Evolutionary conservation across 768 basidiomycete genomes (phyloP).

Genomic region (Basidioascus undulatus): DNA sequence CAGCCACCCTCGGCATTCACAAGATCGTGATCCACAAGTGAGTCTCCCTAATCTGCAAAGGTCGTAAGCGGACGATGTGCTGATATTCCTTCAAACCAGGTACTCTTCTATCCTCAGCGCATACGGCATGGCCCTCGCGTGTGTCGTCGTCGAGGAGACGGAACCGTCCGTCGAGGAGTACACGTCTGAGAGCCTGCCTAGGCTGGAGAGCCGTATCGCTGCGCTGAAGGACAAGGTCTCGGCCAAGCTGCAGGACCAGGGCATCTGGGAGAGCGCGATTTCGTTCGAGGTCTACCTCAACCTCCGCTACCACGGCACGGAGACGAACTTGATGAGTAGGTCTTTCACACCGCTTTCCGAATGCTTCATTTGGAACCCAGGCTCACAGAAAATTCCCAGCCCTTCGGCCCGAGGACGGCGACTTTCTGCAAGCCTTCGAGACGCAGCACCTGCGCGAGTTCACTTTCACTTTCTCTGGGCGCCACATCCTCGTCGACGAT

Average conservation of each 20-base stretch:
- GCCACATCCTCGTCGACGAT: conserved; percentile 79
- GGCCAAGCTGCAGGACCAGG: conserved; percentile 44
- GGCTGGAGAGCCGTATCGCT: conserved; percentile 42
- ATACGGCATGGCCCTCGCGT: conserved; percentile 49
- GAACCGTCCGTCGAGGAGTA: conserved; percentile 61
- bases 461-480: too few relatives aligned
- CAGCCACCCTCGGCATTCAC: conserved; percentile 58
- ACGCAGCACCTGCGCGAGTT: conserved; percentile 42
- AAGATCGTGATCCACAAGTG: conserved; percentile 70
- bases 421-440: conserved; percentile 53
- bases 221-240: conserved; percentile 37
- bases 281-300: conserved; percentile 50
- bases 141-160: conserved; percentile 48
- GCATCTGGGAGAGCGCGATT: conserved; percentile 47
- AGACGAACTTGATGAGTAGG: conserved; percentile 83
- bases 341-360: too few relatives aligned
- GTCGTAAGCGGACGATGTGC: too few relatives aligned
- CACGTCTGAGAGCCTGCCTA: conserved; percentile 28
- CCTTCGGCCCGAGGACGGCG: conserved; percentile 19
- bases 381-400: too few relatives aligned
- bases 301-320: conserved; percentile 84
- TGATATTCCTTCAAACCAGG: too few relatives aligned
- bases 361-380: too few relatives aligned
- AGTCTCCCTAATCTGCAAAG: too few relatives aligned
- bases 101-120: conserved; percentile 84